Base-by-base conservation (phyloP, 2,329 filamentous ascomycete genomes). In the Nothophoma quercina region DNA sequence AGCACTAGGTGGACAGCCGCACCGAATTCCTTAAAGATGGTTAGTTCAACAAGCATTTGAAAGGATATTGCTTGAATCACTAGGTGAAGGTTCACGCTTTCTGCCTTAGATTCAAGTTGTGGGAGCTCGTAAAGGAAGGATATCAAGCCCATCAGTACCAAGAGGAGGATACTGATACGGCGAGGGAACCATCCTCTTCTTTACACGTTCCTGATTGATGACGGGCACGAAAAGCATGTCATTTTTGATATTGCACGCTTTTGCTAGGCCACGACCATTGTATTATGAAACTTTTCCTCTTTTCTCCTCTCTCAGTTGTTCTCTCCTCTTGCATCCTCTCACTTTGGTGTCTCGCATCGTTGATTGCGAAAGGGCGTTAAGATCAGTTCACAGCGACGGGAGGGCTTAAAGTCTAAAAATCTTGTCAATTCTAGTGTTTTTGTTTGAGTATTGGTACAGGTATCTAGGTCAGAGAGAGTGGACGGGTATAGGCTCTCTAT, bases 281-380 rank as follows among this genome's bases (percentile, higher is more conserved):
- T 71, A 71, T 67, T 68, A 71, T 69, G 68, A 69, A 59, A 59
- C n/a, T n/a, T 61, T 53, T 65, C 51, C 55, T 65, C 63, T 62
- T 57, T 55, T 58, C 36, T 29, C 33, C 48, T 33, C 42, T 56
- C 54, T 57, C 51, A 55, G 42, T 59, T 43, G 26, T 45, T 52
- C 49, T 64, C 62, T 63, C 56, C 65, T 61, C 60, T 65, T 69
- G 67, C 67, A 51, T 69, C 62, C 67, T 65, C 63, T 68, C 68
- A 65, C 63, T 69, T 56, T 58, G 55, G 58, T 58, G 61, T 60
- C 41, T 55, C 53, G 60, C 60, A 46, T 51, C 51, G 38, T 54
- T 43, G 29, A 30, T 30, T 45, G 58, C 55, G 55, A 60, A 58
- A 56, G 60, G 63, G 45, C 60, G 65, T 68, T 64, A 45, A 63